Evolutionary conservation across 345 rosid species (phyloP).

Genomic region (Pistacia vera): DNA sequence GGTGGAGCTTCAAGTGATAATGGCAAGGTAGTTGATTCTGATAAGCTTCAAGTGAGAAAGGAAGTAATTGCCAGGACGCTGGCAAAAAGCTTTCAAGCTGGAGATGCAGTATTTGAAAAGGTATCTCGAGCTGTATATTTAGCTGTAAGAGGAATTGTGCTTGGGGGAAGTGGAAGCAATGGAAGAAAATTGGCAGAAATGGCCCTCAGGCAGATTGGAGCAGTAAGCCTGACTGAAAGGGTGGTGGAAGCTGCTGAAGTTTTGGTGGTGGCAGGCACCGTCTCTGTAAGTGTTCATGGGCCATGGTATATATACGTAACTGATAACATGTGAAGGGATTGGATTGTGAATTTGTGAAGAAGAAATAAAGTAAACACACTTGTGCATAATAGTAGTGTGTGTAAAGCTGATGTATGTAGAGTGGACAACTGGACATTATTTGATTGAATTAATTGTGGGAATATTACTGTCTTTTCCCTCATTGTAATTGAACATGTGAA

Average conservation of each 20-base stretch:
- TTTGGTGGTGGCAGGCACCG: conserved; percentile 59
- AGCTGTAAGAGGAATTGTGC: conserved; percentile 66
- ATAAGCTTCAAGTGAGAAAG: conserved; percentile 49
- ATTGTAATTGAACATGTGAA: background rate
- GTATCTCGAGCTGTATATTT: conserved; percentile 66
- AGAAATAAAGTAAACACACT: background rate
- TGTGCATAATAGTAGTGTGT: conserved; percentile 17
- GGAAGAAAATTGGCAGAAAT: conserved; percentile 59
- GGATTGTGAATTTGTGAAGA: conserved; percentile 4
- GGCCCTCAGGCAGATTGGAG: conserved; percentile 72
- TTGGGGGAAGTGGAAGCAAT: conserved; percentile 55
- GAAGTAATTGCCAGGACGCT: conserved; percentile 63
- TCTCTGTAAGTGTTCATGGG: conserved; percentile 64
- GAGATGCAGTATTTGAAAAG: conserved; percentile 74
- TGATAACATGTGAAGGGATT: conserved; percentile 26
- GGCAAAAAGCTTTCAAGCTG: conserved; percentile 75
- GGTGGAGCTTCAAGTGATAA: conserved; percentile 38
- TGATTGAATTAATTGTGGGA: background rate
- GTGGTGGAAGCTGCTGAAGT: conserved; percentile 63
- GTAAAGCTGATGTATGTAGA: conserved; percentile 7
- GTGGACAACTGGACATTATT: background rate
- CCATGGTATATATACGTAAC: conserved; percentile 63
- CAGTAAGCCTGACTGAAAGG: conserved; percentile 47
- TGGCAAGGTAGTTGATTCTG: conserved; percentile 18
- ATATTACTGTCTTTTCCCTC: background rate